Evolutionary conservation across 192 early-diverging fungal species (phyloP), one percentile per base, ranked within the genome.

Genomic region (Podila minutissima): DNA sequence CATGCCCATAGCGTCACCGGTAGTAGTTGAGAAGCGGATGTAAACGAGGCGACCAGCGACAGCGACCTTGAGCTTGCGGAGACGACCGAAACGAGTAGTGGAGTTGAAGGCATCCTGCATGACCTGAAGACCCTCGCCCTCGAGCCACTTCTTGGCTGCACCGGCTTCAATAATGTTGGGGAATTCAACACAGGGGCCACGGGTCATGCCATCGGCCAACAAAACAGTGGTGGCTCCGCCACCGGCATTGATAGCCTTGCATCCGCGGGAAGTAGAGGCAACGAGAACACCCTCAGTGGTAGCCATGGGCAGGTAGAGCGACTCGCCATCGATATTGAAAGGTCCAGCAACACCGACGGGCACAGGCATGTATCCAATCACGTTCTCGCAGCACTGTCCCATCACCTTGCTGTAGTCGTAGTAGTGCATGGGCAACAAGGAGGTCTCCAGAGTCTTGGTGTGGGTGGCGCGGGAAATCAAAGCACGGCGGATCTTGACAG

Each of bases 1-100:
- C 96, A 97, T 97, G 28, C 96, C 97, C 97, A 98, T 98, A 6
- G 97, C 97, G 83, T 98, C 97, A 62, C 97, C 97, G 2, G 97
- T 98, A 0, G 92, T 88, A 2, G 96, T 95, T 0, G 93, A 86
- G 86, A 98, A 98, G 28, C 97, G 93, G 66, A 98, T 92, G 62
- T 88, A 98, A 2, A 96, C 85, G 50, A 97, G 83, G 31, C 91
- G 88, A 11, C 97, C 97, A 38, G 95, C 94, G 17, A 97, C 60
- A 10, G 92, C 91, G 15, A 93, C 85, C 88, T 98, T 97, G 49
- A 98, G 87, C 59, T 84, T 84, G 55, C 89, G 92, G 63, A 98
- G 87, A 78, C 91, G 88, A 22, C 95, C 97, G 83, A 97, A 98
- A 49, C 97, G 89, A 32, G 92, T 93, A 0, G 97, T 98, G 5